Conservation (phyloP, 148 eudicot species). For the Vaccinium darrowii region DNA sequence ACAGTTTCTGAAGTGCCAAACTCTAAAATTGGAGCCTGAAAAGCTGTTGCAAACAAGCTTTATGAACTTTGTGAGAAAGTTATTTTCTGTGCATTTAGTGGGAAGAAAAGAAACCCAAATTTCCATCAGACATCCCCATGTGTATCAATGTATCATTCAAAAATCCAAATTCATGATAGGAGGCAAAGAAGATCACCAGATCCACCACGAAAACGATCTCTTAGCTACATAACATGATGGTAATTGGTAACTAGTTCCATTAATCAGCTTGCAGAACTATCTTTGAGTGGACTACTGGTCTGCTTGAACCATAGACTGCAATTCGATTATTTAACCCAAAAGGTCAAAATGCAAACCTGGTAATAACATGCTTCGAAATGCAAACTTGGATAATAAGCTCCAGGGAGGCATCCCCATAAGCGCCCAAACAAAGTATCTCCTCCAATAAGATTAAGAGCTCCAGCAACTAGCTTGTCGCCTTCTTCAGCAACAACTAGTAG, state of each 20-base stretch:
- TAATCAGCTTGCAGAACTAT: background rate
- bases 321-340: background rate
- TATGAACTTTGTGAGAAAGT: background rate
- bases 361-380: slow-evolving; percentile 99
- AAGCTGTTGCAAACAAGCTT: background rate
- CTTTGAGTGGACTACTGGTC: background rate
- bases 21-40: background rate
- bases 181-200: slow-evolving; percentile 5
- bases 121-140: background rate
- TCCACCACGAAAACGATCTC: background rate
- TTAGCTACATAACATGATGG: background rate
- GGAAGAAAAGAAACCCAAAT: background rate
- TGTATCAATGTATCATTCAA: background rate
- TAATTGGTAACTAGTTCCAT: background rate
- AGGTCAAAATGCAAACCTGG: slow-evolving; percentile 49
- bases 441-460: slow-evolving; percentile 93
- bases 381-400: slow-evolving; percentile 76
- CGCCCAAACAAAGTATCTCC: slow-evolving; percentile 93
- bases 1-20: background rate
- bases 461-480: slow-evolving; percentile 75
- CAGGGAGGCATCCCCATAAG: slow-evolving; percentile 88
- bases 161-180: background rate
- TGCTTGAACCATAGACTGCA: background rate
- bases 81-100: background rate
- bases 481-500: slow-evolving; percentile 84